Evolutionary conservation across 768 basidiomycete genomes (phyloP).

Genomic region (Tylopilus subfusipes): DNA sequence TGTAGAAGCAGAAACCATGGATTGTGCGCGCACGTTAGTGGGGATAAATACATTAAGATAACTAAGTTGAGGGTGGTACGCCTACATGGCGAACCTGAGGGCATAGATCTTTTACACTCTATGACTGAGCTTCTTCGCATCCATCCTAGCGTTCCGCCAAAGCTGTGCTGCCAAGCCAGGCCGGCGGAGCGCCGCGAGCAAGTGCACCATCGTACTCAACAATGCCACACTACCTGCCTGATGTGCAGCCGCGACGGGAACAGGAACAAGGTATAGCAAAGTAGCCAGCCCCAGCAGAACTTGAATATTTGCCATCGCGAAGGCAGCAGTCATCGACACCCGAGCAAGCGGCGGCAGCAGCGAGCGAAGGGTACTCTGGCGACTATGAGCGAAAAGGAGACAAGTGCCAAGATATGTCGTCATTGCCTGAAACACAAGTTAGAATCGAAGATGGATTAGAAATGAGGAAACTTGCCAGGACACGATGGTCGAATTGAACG

Average conservation of each 20-base stretch:
- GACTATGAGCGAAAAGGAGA: constrained; percentile 57
- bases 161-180: constrained; percentile 63
- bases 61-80: constrained; percentile 24
- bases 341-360: constrained; percentile 60
- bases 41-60: constrained; percentile 11
- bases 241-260: constrained; percentile 88
- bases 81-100: constrained; percentile 14
- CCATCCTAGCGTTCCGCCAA: constrained; percentile 46
- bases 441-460: neutral
- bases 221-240: constrained; percentile 93
- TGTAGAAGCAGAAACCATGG: neutral
- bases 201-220: constrained; percentile 76
- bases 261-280: constrained; percentile 87
- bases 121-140: constrained; percentile 13
- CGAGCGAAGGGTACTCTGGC: constrained; percentile 43
- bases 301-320: constrained; percentile 82
- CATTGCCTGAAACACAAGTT: constrained; percentile 54
- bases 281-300: constrained; percentile 76
- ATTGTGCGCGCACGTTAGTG: neutral
- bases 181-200: constrained; percentile 65
- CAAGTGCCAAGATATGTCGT: constrained; percentile 76
- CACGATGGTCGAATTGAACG: constrained; percentile 94
- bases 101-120: neutral
- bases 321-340: constrained; percentile 53
- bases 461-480: constrained; percentile 59